Base-by-base conservation (phyloP, 75 land plant genomes). In the Isoetes taiwanensis region DNA sequence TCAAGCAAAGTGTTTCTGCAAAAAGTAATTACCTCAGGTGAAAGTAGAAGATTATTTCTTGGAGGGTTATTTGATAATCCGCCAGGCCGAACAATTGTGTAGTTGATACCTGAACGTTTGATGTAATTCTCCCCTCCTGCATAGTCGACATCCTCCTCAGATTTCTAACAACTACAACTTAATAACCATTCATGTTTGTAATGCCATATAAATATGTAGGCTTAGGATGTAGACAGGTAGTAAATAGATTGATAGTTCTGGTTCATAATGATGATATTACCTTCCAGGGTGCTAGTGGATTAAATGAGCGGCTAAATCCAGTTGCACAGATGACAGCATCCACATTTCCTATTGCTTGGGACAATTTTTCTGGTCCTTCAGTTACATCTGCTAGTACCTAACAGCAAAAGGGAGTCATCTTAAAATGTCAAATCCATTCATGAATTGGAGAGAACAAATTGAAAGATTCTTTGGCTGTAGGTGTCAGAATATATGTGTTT, bases 341-440 rank as follows among this genome's bases (percentile, higher is more conserved):
- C 9, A 70, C 75, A 65, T 80, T 76, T 24, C 81, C 83, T 54
- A 90, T 82, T 0, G 80, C 90, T 52, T 71, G 76, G 35, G 74
- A 77, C 34, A 90, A 66, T 60, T 77, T 79, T 21, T 46, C 76
- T 1, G 76, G 32, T 12, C 86, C 81, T 56, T 82, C 79, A 0
- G 96, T 90, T 16, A 90, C 96, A 74, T 90, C 91, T 25, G 82
- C 84, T 68, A 70, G 73, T 24, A 85, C 84, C 96, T 90, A n/a
- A n/a, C n/a, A n/a, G n/a, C n/a, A n/a, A n/a, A n/a, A n/a, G n/a
- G n/a, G n/a, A n/a, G n/a, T n/a, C n/a, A n/a, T n/a, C n/a, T n/a
- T n/a, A n/a, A n/a, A n/a, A n/a, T n/a, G n/a, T n/a, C n/a, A n/a
- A n/a, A n/a, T n/a, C n/a, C n/a, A n/a, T n/a, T n/a, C n/a, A n/a